Percentiles rank a stretch among this genome's conserved stretches.
Evolutionary conservation across 2,329 filamentous ascomycete species (phyloP).

Genomic region (Byssoonygena ceratinophila): DNA sequence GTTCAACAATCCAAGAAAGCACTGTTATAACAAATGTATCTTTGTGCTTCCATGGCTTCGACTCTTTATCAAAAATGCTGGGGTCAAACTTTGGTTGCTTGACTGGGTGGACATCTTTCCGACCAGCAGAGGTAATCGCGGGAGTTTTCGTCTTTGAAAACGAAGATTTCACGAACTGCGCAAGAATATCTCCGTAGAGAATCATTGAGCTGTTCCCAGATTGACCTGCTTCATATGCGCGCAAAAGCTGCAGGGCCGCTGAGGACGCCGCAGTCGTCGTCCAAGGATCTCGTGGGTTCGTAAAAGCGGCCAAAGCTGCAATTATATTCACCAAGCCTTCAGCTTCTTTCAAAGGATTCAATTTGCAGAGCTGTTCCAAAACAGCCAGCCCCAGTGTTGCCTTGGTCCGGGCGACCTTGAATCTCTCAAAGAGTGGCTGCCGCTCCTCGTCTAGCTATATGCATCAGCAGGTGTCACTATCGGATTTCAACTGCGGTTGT

Average conservation of each 20-base stretch:
- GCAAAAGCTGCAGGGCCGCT: slow-evolving; percentile 18
- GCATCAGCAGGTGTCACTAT: background rate
- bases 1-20: slow-evolving; percentile 28
- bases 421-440: slow-evolving; percentile 16
- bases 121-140: slow-evolving; percentile 34
- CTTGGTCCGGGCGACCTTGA: slow-evolving; percentile 22
- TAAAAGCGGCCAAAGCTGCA: slow-evolving; percentile 27
- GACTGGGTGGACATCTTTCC: slow-evolving; percentile 35
- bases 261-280: slow-evolving; percentile 21
- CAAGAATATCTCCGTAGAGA: slow-evolving; percentile 22
- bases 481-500: slow-evolving; percentile 2
- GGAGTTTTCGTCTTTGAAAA: slow-evolving; percentile 35
- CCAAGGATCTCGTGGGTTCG: slow-evolving; percentile 28
- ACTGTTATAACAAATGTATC: slow-evolving; percentile 30
- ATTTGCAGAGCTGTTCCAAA: slow-evolving; percentile 18
- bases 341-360: slow-evolving; percentile 19
- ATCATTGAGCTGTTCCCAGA: slow-evolving; percentile 13
- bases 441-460: slow-evolving; percentile 15
- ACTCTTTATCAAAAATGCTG: slow-evolving; percentile 27
- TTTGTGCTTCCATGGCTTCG: slow-evolving; percentile 32
- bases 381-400: slow-evolving; percentile 26
- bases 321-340: slow-evolving; percentile 22
- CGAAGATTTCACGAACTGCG: slow-evolving; percentile 31
- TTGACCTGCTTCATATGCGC: slow-evolving; percentile 8
- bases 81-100: slow-evolving; percentile 30